Percentiles rank a stretch among this genome's conserved stretches.
Evolutionary conservation across 805 yeast species (phyloP).

Genomic region (Pichia eremophila): DNA sequence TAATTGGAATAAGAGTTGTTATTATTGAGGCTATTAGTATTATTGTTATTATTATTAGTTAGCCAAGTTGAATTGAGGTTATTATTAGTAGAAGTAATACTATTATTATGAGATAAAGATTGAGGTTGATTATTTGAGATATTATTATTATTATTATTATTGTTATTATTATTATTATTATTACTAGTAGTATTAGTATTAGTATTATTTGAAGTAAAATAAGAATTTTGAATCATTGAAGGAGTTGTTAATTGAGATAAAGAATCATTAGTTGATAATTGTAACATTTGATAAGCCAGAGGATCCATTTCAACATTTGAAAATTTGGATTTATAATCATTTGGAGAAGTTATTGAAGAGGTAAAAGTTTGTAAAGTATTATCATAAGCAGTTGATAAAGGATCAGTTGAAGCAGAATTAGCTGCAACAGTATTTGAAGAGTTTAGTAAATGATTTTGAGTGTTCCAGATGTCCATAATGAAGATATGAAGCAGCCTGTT

Average conservation of each 20-base stretch:
- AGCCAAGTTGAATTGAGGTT: background rate
- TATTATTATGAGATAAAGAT: background rate
- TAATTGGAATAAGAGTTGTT: background rate
- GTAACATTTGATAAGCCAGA: slow-evolving; percentile 20
- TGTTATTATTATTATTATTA: background rate
- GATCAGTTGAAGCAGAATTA: background rate
- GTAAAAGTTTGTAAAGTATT: background rate
- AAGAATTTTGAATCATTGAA: slow-evolving; percentile 7
- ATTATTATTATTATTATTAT: background rate
- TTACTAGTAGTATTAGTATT: background rate
- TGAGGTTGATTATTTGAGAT: no score
- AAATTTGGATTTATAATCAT: slow-evolving; percentile 7
- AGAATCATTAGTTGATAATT: slow-evolving; percentile 13
- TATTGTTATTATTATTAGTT: background rate
- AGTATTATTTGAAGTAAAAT: background rate
- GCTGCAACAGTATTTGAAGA: background rate
- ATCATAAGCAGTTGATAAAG: background rate
- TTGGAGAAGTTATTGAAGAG: background rate
- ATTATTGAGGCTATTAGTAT: background rate
- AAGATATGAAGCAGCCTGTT: no score
- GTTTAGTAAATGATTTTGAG: background rate
- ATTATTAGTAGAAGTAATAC: slow-evolving; percentile 1
- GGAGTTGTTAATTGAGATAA: slow-evolving; percentile 8
- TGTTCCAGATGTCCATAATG: slow-evolving; percentile 1
- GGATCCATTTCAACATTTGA: slow-evolving; percentile 21